Evolutionary conservation across 345 rosid species (phyloP), one percentile per base, ranked within the genome.

Genomic region (Eucalyptus erythrocorys): DNA sequence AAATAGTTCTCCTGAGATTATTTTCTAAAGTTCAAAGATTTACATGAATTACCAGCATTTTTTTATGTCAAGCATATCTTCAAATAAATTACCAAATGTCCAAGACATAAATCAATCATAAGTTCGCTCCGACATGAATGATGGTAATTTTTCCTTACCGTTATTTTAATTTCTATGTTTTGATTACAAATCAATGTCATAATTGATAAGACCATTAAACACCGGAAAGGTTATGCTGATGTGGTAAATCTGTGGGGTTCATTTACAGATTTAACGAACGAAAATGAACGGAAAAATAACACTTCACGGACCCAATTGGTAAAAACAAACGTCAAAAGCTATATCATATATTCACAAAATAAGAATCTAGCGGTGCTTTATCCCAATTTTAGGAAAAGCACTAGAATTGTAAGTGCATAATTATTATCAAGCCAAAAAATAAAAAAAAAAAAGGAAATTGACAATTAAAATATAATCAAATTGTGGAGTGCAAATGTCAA

Each of bases 401-500:
- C 82, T 42, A 40, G 47, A 7, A 21, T 12, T 40, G 27, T 10
- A 40, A 76, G 47, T 37, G 82, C 82, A 40, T 76, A 24, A 76
- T 76, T 88, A 76, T 37, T 87, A 76, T 37, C 47, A 37, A 76
- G 82, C 82, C 24, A 9, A 68, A 68, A 66, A 68, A n/a, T 4
- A 4, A 2, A 14, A 68, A 34, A 61, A 27, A 6, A 66, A 71
- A 13, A 76, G 82, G 82, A 76, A 68, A 76, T 37, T 76, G 47
- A 76, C 30, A 76, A 76, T 50, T 81, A 76, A 90, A 90, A 91
- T 89, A 87, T 76, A 89, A 89, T 89, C 37, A 48, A 59, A 90
- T 24, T 85, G 84, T 89, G 89, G 85, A 37, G 81, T 89, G 55
- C 43, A 30, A 86, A 50, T 49, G 57, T 22, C 87, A 19, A 30